These are phyloP conservation scores for Zygoascus ofunaensis DNA, from an alignment of 805 yeast genomes.

Conservation along the genomic window DNA sequence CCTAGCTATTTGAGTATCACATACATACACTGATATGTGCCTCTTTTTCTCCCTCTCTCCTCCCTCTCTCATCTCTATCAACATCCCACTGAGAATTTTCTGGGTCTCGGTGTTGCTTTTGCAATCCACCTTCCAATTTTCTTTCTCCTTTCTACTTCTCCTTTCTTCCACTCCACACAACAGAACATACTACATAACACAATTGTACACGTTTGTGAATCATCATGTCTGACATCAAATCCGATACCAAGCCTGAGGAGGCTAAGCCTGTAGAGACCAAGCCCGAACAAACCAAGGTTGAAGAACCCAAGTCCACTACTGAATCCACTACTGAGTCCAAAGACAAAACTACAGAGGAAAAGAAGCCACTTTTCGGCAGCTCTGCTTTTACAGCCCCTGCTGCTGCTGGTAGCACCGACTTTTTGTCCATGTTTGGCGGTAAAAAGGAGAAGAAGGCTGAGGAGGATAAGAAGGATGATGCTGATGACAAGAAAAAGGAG, in stretches of 20 bases:
- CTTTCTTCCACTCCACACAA: not conserved
- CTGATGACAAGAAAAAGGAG: conserved; percentile 16
- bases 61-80: too few species aligned
- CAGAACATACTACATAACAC: too few species aligned
- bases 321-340: not conserved
- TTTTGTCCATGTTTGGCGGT: conserved; percentile 94
- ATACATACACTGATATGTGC: too few species aligned
- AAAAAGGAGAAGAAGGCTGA: conserved; percentile 45
- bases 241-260: conserved; percentile 10
- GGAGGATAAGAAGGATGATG: conserved; percentile 31
- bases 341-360: conserved; percentile 3
- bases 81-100: too few species aligned
- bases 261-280: conserved; percentile 9
- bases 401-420: conserved; percentile 61
- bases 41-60: too few species aligned
- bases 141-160: not conserved
- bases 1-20: too few species aligned
- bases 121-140: too few species aligned
- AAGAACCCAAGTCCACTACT: not conserved
- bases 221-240: not conserved
- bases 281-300: conserved; percentile 13
- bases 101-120: too few species aligned
- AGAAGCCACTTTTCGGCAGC: conserved; percentile 14
- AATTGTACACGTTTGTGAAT: too few species aligned
- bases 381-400: conserved; percentile 12